Conservation (phyloP, 768 basidiomycete genomes). For the Serendipita sp. region DNA sequence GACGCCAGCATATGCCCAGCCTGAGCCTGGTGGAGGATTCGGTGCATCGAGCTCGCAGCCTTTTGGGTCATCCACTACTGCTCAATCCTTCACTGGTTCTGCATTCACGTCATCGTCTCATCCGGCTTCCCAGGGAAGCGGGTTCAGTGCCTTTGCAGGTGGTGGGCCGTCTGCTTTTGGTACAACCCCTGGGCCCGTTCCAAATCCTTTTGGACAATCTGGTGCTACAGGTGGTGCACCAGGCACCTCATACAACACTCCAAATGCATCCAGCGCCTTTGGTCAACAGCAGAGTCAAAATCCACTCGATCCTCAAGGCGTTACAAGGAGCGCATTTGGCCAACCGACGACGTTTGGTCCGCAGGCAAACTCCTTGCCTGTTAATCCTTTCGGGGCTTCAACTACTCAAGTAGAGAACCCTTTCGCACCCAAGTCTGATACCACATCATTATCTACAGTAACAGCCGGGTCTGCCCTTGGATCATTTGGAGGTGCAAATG, state of each 20-base stretch:
- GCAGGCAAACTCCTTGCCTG: background rate
- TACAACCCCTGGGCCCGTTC: conserved; percentile 9
- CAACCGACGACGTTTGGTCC: conserved; percentile 7
- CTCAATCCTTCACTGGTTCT: background rate
- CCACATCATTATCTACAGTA: background rate
- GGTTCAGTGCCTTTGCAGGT: conserved; percentile 10
- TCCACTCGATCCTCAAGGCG: no score
- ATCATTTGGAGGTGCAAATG: background rate
- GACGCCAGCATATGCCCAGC: conserved; percentile 1
- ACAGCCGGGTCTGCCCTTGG: background rate
- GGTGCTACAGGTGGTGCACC: conserved; percentile 15
- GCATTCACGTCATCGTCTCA: background rate
- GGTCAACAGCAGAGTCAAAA: background rate
- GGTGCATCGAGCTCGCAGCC: background rate
- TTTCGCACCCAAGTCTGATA: background rate
- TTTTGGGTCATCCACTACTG: background rate
- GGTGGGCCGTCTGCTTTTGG: conserved; percentile 14
- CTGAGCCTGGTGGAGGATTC: background rate
- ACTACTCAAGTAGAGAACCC: background rate
- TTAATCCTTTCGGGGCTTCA: background rate
- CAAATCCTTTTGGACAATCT: conserved; percentile 24
- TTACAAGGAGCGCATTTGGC: conserved; percentile 23
- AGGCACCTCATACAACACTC: background rate
- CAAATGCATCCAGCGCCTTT: background rate
- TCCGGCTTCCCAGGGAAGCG: background rate